phyloP scores from a whole-genome alignment of 441 rosid species.

The Syzygium syzygioides region DNA sequence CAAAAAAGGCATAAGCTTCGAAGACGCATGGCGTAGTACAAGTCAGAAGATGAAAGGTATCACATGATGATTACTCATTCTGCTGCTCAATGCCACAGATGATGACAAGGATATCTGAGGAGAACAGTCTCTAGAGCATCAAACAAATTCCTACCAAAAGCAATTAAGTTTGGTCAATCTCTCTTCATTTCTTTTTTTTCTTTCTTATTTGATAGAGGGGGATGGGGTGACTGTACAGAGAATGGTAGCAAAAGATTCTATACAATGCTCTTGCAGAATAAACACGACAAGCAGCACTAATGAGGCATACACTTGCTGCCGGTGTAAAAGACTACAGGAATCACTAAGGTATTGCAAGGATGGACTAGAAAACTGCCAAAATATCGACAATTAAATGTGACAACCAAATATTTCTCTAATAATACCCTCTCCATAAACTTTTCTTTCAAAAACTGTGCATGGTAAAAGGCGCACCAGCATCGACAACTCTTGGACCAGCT shows the following conservation, averaged over 20 bases:
- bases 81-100: background rate
- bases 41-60: background rate
- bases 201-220: background rate
- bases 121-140: background rate
- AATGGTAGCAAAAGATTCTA: slow-evolving; percentile 33
- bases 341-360: slow-evolving; percentile 7
- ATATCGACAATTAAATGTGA: slow-evolving; percentile 5
- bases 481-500: background rate
- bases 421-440: background rate
- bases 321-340: slow-evolving; percentile 4
- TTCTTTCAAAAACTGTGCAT: slow-evolving; percentile 5
- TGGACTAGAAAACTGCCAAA: slow-evolving; percentile 15
- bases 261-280: slow-evolving; percentile 34
- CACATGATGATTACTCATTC: background rate
- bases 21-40: background rate
- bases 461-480: background rate
- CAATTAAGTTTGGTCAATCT: background rate
- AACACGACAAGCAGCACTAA: slow-evolving; percentile 11
- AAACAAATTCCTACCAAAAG: background rate
- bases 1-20: accelerated
- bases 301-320: slow-evolving; percentile 19
- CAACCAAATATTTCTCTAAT: slow-evolving; percentile 10
- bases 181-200: background rate
- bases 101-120: background rate
- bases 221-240: slow-evolving; percentile 34